Percentiles rank a stretch among this genome's conserved stretches.
Evolutionary conservation across 345 rosid genomes (phyloP).

Genomic region (Sapria himalayana): DNA sequence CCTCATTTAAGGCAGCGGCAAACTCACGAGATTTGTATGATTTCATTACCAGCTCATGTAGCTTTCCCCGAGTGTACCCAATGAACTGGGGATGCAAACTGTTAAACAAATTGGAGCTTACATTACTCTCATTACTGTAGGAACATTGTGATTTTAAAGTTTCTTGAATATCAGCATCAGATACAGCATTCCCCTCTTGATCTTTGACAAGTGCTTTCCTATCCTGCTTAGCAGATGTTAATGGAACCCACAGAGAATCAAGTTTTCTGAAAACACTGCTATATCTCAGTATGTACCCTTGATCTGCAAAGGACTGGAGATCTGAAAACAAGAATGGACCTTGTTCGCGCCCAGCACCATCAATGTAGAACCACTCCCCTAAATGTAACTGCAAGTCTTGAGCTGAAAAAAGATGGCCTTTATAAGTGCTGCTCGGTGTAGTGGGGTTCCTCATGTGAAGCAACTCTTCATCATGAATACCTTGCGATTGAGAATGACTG

Average conservation of each 20-base stretch:
- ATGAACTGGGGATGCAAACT: constrained; percentile 72
- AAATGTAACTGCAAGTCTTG: constrained; percentile 67
- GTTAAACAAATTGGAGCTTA: constrained; percentile 29
- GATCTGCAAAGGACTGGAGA: constrained; percentile 54
- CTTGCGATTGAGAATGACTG: constrained; percentile 28
- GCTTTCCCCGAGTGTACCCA: constrained; percentile 81
- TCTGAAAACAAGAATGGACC: constrained; percentile 64
- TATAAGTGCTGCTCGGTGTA: constrained; percentile 30
- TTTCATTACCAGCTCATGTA: constrained; percentile 92
- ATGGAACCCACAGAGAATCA: constrained; percentile 86
- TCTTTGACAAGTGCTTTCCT: constrained; percentile 19
- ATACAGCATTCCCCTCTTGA: constrained; percentile 13
- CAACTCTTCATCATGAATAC: constrained; percentile 22
- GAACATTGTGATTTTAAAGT: constrained; percentile 14
- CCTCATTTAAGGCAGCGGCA: constrained; percentile 92
- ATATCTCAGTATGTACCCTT: constrained; percentile 37
- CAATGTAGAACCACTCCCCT: constrained; percentile 94
- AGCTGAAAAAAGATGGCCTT: constrained; percentile 38
- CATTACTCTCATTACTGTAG: constrained; percentile 10
- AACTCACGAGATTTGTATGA: constrained; percentile 85
- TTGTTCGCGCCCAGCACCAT: constrained; percentile 81
- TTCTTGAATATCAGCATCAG: constrained; percentile 22
- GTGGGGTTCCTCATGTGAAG: constrained; percentile 25
- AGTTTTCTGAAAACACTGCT: constrained; percentile 79
- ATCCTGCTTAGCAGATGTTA: constrained; percentile 22